Percentiles rank a stretch among this genome's conserved stretches.
These are phyloP conservation scores for Neurospora sp. DNA, from an alignment of 495 filamentous ascomycete genomes.

Conservation along the genomic window DNA sequence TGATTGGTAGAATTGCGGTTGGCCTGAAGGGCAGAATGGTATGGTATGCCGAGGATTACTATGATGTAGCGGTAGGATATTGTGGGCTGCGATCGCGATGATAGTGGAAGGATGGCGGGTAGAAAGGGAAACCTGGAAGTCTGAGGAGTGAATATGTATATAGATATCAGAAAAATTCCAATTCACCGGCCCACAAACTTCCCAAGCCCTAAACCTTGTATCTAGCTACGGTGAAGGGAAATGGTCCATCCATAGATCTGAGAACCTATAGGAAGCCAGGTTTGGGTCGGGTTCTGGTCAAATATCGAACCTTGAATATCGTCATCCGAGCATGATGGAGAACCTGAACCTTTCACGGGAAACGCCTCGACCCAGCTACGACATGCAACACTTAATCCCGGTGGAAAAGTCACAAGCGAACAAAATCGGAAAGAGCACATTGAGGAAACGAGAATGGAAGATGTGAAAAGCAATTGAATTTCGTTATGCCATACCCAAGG, in stretches of 20 bases:
- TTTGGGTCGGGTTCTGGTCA: background rate
- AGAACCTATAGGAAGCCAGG: background rate
- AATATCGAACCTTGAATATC: background rate
- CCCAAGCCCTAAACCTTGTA: background rate
- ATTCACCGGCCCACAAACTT: background rate
- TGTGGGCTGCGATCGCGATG: background rate
- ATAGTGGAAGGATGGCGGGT: background rate
- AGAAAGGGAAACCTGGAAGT: background rate
- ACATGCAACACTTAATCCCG: background rate
- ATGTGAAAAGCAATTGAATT: background rate
- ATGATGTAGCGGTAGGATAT: no score
- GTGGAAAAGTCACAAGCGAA: no score
- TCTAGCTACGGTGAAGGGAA: background rate
- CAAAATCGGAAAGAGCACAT: background rate
- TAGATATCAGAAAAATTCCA: background rate
- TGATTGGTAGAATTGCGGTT: no score
- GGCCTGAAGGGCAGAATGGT: no score
- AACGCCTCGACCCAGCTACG: background rate
- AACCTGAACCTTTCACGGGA: background rate
- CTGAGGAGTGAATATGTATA: background rate
- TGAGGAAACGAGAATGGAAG: background rate
- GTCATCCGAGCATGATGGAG: background rate
- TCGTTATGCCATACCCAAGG: background rate
- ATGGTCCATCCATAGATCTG: background rate
- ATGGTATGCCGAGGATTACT: no score